Base-by-base conservation (phyloP, 768 basidiomycete species). In the Symmetrospora coprosmae region DNA sequence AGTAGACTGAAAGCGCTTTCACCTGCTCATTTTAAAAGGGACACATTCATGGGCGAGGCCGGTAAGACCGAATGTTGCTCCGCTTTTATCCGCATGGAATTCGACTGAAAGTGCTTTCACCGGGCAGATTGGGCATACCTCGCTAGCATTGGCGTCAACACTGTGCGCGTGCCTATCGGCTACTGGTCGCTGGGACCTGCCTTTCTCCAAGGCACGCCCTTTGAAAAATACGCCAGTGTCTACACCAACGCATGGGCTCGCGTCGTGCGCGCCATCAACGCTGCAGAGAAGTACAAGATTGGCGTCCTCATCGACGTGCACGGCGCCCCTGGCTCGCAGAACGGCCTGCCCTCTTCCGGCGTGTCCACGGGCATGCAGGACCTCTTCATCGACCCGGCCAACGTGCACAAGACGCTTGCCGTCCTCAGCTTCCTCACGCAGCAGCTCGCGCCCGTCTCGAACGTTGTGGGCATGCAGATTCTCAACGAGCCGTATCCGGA, bases 201-300 rank as follows among this genome's bases (percentile, higher is more conserved):
- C 21, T 46, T 46, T 23, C 25, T 46, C 13, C 43, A 69, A 14
- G 65, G 66, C 9, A 70, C 70, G 5, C 62, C 64, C 1, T 71
- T 72, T 64, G 69, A 67, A 38, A 35, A 61, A 2, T 68, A 71
- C 21, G 53, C 68, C 2, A 66, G 62, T 16, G 68, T 67, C 6
- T 72, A 72, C 50, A 59, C 55, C 45, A 66, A 67, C 35, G 62
- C 69, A 0, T 72, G 72, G 72, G 56, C 68, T 1, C 37, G 68
- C 39, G 66, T 72, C 25, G 65, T 71, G 6, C 49, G 69, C 38
- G 67, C 71, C 2, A 69, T 72, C 47, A 69, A 71, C 39, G 68
- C 66, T 67, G 72, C 72, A 1, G 69, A 50, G 3, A 69, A 70
- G 48, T 71, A 70, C 35, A 67, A 66, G n/a, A 62, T 72, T 7